Percentiles rank a stretch among this genome's conserved stretches.
phyloP scores from a whole-genome alignment of 2,329 filamentous ascomycete genomes.

The Dendrostoma leiphaemia region DNA sequence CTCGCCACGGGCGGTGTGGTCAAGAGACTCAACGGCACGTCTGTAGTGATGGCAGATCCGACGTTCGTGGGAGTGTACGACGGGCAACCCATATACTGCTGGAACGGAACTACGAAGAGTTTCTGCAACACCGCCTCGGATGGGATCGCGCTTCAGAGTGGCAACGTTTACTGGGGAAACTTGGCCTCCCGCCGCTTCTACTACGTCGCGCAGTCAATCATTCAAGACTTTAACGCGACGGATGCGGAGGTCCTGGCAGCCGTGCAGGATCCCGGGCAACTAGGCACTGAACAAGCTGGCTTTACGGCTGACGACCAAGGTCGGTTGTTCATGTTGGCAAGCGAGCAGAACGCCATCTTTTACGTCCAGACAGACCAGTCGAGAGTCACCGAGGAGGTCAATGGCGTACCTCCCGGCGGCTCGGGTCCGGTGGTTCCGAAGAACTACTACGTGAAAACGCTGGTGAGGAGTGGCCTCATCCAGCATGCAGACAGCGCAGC shows the following conservation, averaged over 20 bases:
- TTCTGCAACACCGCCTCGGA: constrained; percentile 31
- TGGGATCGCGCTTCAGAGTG: constrained; percentile 37
- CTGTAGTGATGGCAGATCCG: constrained; percentile 34
- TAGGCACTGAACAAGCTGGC: constrained; percentile 38
- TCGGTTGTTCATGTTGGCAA: constrained; percentile 37
- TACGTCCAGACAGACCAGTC: constrained; percentile 37
- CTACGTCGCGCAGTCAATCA: constrained; percentile 33
- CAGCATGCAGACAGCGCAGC: constrained; percentile 41
- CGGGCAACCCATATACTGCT: constrained; percentile 30
- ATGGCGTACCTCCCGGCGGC: constrained; percentile 31
- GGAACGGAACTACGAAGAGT: constrained; percentile 33
- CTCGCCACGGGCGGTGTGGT: constrained; percentile 32
- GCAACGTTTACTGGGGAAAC: constrained; percentile 41
- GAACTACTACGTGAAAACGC: constrained; percentile 37
- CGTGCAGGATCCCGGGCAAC: constrained; percentile 37
- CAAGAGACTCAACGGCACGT: constrained; percentile 36
- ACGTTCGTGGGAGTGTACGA: constrained; percentile 37
- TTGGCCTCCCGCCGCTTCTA: constrained; percentile 39
- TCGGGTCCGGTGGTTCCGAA: constrained; percentile 29
- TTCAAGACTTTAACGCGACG: constrained; percentile 30
- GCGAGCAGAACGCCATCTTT: constrained; percentile 42
- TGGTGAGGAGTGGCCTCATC: constrained; percentile 37
- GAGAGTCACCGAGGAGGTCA: constrained; percentile 32
- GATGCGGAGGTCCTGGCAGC: constrained; percentile 34
- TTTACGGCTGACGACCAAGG: constrained; percentile 40